A percentile compares a stretch with the other conserved stretches of the same genome.
Conservation (phyloP, 768 basidiomycete genomes). For the Royoungia palumana region DNA sequence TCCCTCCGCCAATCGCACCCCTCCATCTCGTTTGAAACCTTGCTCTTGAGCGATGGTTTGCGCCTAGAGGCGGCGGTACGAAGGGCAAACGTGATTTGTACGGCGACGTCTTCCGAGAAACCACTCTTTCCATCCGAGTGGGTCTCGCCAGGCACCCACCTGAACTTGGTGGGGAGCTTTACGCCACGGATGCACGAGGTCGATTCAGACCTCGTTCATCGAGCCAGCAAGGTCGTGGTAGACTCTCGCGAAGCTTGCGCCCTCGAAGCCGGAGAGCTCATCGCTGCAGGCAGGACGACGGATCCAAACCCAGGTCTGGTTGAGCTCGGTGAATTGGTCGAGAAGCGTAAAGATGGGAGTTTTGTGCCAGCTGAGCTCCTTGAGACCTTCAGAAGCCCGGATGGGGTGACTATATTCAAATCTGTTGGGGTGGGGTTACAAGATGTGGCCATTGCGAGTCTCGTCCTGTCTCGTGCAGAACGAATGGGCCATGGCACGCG, state of each 20-base stretch:
- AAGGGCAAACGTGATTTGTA: constrained; percentile 52
- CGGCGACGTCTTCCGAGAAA: constrained; percentile 65
- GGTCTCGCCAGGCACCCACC: constrained; percentile 59
- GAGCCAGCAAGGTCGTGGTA: constrained; percentile 61
- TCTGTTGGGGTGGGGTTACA: constrained; percentile 86
- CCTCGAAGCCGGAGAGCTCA: constrained; percentile 82
- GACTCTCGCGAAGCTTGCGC: constrained; percentile 71
- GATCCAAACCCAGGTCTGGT: constrained; percentile 40
- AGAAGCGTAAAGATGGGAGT: constrained; percentile 4
- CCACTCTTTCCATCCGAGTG: constrained; percentile 70
- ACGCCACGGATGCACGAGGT: constrained; percentile 80
- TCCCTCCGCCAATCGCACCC: constrained; percentile 30
- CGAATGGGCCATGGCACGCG: constrained; percentile 48
- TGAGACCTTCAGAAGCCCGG: constrained; percentile 22
- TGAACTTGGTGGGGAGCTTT: constrained; percentile 81
- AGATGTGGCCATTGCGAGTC: constrained; percentile 76
- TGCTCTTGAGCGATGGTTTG: constrained; percentile 13
- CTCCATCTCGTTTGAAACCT: constrained; percentile 10
- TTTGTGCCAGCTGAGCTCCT: constrained; percentile 12
- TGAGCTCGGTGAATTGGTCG: constrained; percentile 69
- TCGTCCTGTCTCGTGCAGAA: constrained; percentile 63
- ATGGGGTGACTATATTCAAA: constrained; percentile 77
- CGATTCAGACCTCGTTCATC: constrained; percentile 50
- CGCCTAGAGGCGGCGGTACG: constrained; percentile 13
- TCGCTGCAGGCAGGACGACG: constrained; percentile 42